phyloP scores from a whole-genome alignment of 306 rosid genomes.

The Erythrophleum fordii region DNA sequence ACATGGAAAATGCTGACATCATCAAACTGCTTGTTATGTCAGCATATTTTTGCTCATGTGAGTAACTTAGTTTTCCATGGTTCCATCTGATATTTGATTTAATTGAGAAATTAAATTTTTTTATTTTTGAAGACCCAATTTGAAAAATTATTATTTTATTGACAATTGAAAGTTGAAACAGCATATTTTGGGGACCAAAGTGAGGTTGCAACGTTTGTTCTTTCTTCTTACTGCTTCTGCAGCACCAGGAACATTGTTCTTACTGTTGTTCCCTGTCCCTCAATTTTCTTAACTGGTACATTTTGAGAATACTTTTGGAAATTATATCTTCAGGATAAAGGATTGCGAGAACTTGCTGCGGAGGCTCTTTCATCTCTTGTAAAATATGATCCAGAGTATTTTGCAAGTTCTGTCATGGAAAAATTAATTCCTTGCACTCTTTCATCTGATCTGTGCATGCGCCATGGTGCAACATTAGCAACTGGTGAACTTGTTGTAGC shows the following conservation, averaged over 20 bases:
- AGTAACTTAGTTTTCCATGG: neutral
- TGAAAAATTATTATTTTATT: too few species aligned
- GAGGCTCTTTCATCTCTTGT: conserved; percentile 86
- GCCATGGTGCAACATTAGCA: conserved; percentile 94
- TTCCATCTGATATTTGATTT: neutral
- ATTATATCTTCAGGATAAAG: conserved; percentile 74
- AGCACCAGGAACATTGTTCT: neutral
- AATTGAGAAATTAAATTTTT: too few species aligned
- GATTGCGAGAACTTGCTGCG: conserved; percentile 93
- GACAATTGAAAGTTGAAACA: neutral
- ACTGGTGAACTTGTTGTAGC: conserved; percentile 81
- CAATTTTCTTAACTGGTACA: conserved; percentile 27
- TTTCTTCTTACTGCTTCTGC: neutral
- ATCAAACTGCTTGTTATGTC: neutral
- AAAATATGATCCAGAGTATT: conserved; percentile 77
- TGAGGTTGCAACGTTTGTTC: neutral
- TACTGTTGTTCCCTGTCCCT: conserved; percentile 20
- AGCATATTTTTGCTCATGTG: neutral
- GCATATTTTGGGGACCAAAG: neutral
- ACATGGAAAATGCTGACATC: neutral
- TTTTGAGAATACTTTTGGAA: conserved; percentile 40
- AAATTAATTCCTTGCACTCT: conserved; percentile 85
- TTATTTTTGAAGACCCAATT: neutral
- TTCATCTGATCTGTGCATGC: conserved; percentile 94
- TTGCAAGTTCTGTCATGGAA: conserved; percentile 65